Evolutionary conservation across 306 rosid species (phyloP).

Genomic region (Cajanus cajan): DNA sequence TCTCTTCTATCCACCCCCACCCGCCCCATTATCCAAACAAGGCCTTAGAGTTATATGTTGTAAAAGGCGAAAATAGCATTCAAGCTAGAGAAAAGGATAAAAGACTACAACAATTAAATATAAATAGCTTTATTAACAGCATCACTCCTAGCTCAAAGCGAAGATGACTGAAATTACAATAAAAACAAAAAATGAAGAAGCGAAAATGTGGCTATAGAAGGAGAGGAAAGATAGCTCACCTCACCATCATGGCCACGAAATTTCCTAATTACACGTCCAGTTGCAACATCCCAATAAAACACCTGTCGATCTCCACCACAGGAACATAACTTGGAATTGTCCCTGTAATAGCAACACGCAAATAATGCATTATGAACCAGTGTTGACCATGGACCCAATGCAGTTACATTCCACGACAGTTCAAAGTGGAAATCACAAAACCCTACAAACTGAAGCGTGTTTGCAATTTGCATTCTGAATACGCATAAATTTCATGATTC

Average conservation of each 20-base stretch:
- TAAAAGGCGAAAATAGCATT: background rate
- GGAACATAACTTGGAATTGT: slow-evolving; percentile 79
- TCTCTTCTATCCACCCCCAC: too few relatives aligned
- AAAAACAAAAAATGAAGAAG: background rate
- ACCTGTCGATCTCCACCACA: slow-evolving; percentile 91
- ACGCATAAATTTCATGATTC: background rate
- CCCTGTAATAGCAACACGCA: slow-evolving; percentile 40
- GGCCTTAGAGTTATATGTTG: background rate
- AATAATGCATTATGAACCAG: background rate
- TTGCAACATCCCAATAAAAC: slow-evolving; percentile 88
- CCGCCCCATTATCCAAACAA: background rate
- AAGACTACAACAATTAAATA: background rate
- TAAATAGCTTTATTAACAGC: background rate
- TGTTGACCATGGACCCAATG: too few relatives aligned
- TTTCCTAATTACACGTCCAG: slow-evolving; percentile 80
- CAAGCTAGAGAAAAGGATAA: background rate
- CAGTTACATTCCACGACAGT: background rate
- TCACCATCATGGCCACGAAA: slow-evolving; percentile 91
- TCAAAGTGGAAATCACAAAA: background rate
- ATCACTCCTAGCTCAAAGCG: background rate
- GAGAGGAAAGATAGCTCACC: slow-evolving; percentile 49
- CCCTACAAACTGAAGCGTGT: background rate
- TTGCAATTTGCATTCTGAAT: slow-evolving; percentile 8
- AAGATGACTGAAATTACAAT: too few relatives aligned
- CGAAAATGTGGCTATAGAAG: background rate